phyloP scores from a whole-genome alignment of 2,329 filamentous ascomycete species.

The Tricladium varicosporioides region DNA sequence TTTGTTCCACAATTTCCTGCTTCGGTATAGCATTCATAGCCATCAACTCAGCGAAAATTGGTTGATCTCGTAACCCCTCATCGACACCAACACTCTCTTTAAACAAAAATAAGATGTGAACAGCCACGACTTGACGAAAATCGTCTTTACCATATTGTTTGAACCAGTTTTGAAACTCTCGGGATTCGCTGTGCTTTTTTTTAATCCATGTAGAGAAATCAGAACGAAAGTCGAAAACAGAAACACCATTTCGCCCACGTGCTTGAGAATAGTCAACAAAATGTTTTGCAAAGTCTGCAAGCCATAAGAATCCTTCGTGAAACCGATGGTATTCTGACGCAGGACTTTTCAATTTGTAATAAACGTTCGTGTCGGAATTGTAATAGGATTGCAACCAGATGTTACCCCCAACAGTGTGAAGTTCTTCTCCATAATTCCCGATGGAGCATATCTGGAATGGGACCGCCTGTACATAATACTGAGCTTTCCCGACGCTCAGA shows the following conservation, averaged over 20 bases:
- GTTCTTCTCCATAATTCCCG: conserved; percentile 58
- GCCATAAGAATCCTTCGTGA: conserved; percentile 64
- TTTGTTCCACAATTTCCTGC: conserved; percentile 25
- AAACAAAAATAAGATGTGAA: conserved; percentile 61
- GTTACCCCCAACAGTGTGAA: conserved; percentile 47
- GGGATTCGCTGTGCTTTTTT: conserved; percentile 41
- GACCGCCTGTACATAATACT: conserved; percentile 51
- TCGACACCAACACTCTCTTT: conserved; percentile 56
- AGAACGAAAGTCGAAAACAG: conserved; percentile 53
- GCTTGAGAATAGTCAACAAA: conserved; percentile 58
- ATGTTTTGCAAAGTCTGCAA: conserved; percentile 69
- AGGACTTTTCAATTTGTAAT: conserved; percentile 61
- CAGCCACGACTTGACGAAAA: conserved; percentile 60
- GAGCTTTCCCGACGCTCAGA: conserved; percentile 43
- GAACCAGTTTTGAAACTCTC: conserved; percentile 54
- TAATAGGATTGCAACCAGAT: conserved; percentile 63
- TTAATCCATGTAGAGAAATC: conserved; percentile 59
- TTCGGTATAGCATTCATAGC: conserved; percentile 31
- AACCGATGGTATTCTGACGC: conserved; percentile 61
- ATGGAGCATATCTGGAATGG: conserved; percentile 60
- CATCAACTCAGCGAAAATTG: conserved; percentile 38
- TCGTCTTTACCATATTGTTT: conserved; percentile 51
- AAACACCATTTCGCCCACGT: conserved; percentile 37
- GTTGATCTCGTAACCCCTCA: conserved; percentile 27
- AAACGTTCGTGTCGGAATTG: conserved; percentile 48